Evolutionary conservation across 768 basidiomycete species (phyloP).

Genomic region (Macrolepiota fuliginosa): DNA sequence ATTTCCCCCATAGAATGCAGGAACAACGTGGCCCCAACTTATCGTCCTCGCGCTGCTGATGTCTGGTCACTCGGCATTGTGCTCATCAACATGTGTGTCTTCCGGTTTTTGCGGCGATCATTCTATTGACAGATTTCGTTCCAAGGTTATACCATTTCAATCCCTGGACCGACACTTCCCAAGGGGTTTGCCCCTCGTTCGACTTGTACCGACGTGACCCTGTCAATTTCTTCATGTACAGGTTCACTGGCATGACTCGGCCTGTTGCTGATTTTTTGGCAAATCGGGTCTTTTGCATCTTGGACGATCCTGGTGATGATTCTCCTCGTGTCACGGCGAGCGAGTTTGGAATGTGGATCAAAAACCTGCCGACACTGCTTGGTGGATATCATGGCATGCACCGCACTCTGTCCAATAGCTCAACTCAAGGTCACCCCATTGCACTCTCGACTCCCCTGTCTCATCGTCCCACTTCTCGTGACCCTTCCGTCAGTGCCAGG

Average conservation of each 20-base stretch:
- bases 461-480: slow-evolving; percentile 69
- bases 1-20: slow-evolving; percentile 72
- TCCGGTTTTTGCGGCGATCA: slow-evolving; percentile 2
- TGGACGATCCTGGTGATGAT: slow-evolving; percentile 64
- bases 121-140: slow-evolving; percentile 11
- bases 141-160: slow-evolving; percentile 94
- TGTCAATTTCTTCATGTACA: slow-evolving; percentile 81
- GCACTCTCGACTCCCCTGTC: slow-evolving; percentile 62
- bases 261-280: slow-evolving; percentile 88
- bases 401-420: slow-evolving; percentile 59
- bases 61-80: slow-evolving; percentile 99
- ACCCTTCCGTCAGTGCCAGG: slow-evolving; percentile 45
- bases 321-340: slow-evolving; percentile 69
- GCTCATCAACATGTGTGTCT: slow-evolving; percentile 90
- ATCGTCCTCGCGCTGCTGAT: slow-evolving; percentile 92
- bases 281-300: slow-evolving; percentile 78
- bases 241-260: slow-evolving; percentile 87
- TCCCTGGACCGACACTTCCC: slow-evolving; percentile 94
- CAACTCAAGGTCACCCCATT: slow-evolving; percentile 63
- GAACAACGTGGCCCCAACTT: slow-evolving; percentile 94
- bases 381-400: slow-evolving; percentile 48
- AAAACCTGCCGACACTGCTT: slow-evolving; percentile 74
- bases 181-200: slow-evolving; percentile 80
- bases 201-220: slow-evolving; percentile 76
- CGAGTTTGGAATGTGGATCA: slow-evolving; percentile 86